Evolutionary conservation across 2,329 filamentous ascomycete genomes (phyloP).

Genomic region (Kalmusia sp.): DNA sequence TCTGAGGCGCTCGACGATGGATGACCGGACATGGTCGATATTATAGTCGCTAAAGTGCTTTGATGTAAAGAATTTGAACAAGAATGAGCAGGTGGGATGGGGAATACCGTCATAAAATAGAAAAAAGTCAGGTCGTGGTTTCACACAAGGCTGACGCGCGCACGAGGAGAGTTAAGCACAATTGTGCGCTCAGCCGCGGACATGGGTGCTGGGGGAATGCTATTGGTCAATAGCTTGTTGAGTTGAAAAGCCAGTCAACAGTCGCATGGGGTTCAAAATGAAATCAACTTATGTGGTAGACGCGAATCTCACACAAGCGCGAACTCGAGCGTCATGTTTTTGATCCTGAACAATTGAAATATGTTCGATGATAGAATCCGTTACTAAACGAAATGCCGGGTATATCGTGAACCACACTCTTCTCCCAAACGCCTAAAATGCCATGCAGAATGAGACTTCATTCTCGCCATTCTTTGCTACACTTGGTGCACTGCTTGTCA

Average conservation of each 20-base stretch:
- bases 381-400: not conserved
- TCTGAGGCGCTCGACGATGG: not conserved
- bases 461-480: conserved; percentile 54
- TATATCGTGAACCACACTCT: conserved; percentile 9
- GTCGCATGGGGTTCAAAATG: too few species aligned
- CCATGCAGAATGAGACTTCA: conserved; percentile 16
- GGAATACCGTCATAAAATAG: not conserved
- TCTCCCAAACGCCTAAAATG: conserved; percentile 8
- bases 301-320: too few species aligned
- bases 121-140: not conserved
- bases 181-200: conserved; percentile 1
- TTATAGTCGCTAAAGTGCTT: too few species aligned
- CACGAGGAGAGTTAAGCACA: conserved; percentile 3
- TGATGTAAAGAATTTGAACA: not conserved
- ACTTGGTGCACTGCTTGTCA: conserved; percentile 49
- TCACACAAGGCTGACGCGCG: not conserved
- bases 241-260: too few species aligned
- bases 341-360: too few species aligned
- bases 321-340: too few species aligned
- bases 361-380: not conserved
- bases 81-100: not conserved
- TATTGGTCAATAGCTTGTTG: not conserved
- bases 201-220: not conserved
- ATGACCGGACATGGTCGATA: not conserved
- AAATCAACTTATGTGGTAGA: too few species aligned